A percentile compares a stretch with the other conserved stretches of the same genome.
Evolutionary conservation across 2,329 filamentous ascomycete genomes (phyloP).

Genomic region (Aspergillus intermedius): DNA sequence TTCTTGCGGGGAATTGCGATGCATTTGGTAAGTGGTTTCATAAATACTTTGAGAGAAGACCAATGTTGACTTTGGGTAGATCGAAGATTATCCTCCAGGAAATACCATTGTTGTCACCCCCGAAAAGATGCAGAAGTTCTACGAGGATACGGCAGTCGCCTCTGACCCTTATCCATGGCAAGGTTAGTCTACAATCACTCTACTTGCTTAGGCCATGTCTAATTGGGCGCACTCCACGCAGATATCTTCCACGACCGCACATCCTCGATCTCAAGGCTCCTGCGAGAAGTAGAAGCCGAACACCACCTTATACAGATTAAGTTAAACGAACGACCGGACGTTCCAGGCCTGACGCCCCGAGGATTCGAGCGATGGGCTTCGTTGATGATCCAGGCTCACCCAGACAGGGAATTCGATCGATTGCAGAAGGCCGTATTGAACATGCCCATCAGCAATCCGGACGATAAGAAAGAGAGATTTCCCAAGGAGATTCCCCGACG

Average conservation of each 20-base stretch:
- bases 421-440: slow-evolving; percentile 61
- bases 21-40: slow-evolving; percentile 55
- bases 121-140: slow-evolving; percentile 67
- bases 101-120: slow-evolving; percentile 67
- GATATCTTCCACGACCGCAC: slow-evolving; percentile 51
- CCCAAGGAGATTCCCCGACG: slow-evolving; percentile 71
- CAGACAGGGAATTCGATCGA: slow-evolving; percentile 66
- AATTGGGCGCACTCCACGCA: slow-evolving; percentile 18
- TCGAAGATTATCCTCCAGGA: slow-evolving; percentile 62
- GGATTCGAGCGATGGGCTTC: slow-evolving; percentile 69
- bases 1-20: slow-evolving; percentile 67
- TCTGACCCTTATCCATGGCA: slow-evolving; percentile 64
- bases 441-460: slow-evolving; percentile 63
- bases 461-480: slow-evolving; percentile 63
- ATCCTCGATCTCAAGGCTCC: slow-evolving; percentile 54
- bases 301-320: slow-evolving; percentile 60
- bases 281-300: slow-evolving; percentile 48
- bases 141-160: slow-evolving; percentile 58
- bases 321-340: slow-evolving; percentile 47
- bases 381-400: slow-evolving; percentile 66
- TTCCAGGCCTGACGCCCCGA: slow-evolving; percentile 60
- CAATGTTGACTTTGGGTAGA: slow-evolving; percentile 39
- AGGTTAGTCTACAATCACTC: slow-evolving; percentile 36
- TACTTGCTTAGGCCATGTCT: slow-evolving; percentile 1
- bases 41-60: neutral